These are phyloP conservation scores for Schizochytrium sp. DNA, from an alignment of 108 stramenopile genomes.

Conservation along the genomic window DNA sequence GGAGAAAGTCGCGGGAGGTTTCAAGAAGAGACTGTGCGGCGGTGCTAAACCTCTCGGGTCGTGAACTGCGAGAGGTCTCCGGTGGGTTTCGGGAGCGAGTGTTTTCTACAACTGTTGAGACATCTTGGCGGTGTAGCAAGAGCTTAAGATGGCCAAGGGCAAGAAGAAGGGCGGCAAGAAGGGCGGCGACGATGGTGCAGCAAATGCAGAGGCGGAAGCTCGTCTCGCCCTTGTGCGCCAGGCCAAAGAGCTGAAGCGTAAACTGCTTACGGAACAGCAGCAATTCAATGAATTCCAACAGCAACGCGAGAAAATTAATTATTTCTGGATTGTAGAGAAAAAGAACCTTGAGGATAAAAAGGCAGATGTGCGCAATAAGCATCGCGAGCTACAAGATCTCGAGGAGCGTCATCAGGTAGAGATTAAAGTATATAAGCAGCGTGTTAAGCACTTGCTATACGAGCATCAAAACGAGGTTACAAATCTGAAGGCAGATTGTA, in stretches of 20 bases:
- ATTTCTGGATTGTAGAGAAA: constrained; percentile 83
- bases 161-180: constrained; percentile 56
- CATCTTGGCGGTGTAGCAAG: neutral
- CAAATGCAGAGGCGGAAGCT: constrained; percentile 6
- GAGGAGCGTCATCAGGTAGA: constrained; percentile 76
- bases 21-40: too few relatives aligned
- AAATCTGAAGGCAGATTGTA: constrained; percentile 71
- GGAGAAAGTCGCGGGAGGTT: too few relatives aligned
- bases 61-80: too few relatives aligned
- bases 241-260: constrained; percentile 32
- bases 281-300: constrained; percentile 80
- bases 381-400: constrained; percentile 79
- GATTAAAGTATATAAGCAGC: constrained; percentile 77
- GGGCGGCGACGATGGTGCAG: constrained; percentile 49
- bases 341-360: constrained; percentile 76
- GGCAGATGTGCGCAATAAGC: constrained; percentile 79
- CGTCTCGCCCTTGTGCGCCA: neutral
- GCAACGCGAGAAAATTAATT: constrained; percentile 79
- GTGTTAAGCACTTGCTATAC: constrained; percentile 80
- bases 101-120: too few relatives aligned
- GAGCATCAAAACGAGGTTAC: constrained; percentile 81
- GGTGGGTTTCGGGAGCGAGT: too few relatives aligned
- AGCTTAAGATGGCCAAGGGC: constrained; percentile 12
- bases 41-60: too few relatives aligned
- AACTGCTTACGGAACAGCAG: constrained; percentile 49